Conservation (phyloP, 192 early-diverging fungal genomes). For the Rhizoclosmatium globosum region DNA sequence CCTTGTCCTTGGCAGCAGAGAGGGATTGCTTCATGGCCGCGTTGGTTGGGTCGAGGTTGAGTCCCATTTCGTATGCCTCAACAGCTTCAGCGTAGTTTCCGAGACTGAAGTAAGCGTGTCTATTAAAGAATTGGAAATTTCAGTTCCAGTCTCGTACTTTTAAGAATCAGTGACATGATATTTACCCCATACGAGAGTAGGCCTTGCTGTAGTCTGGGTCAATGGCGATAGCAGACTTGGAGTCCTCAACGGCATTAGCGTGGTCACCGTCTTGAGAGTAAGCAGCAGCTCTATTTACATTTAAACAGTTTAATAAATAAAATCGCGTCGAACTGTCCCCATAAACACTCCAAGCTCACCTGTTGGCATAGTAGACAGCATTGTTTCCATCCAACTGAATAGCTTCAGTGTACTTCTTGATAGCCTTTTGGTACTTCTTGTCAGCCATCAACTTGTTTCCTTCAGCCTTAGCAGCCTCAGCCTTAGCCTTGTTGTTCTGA, state of each 20-base stretch:
- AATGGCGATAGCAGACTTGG: conserved; percentile 81
- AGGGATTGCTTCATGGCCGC: conserved; percentile 80
- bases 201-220: conserved; percentile 93
- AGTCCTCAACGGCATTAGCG: conserved; percentile 87
- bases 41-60: conserved; percentile 81
- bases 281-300: conserved; percentile 81
- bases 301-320: not conserved
- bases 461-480: conserved; percentile 88
- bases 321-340: not conserved
- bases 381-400: conserved; percentile 83
- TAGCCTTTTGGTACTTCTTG: conserved; percentile 85
- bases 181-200: conserved; percentile 87
- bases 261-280: conserved; percentile 90
- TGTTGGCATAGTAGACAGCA: conserved; percentile 97
- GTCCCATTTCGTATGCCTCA: conserved; percentile 89
- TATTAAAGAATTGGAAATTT: conserved; percentile 21
- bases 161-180: not conserved
- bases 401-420: conserved; percentile 89
- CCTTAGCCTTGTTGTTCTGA: conserved; percentile 74
- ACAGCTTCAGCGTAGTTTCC: conserved; percentile 85
- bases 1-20: conserved; percentile 65
- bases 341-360: conserved; percentile 59
- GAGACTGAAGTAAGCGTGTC: conserved; percentile 92
- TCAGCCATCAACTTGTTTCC: conserved; percentile 89
- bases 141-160: not conserved